These are phyloP conservation scores for Volvox reticuliferus DNA, from an alignment of 139 green algal species.

Conservation along the genomic window DNA sequence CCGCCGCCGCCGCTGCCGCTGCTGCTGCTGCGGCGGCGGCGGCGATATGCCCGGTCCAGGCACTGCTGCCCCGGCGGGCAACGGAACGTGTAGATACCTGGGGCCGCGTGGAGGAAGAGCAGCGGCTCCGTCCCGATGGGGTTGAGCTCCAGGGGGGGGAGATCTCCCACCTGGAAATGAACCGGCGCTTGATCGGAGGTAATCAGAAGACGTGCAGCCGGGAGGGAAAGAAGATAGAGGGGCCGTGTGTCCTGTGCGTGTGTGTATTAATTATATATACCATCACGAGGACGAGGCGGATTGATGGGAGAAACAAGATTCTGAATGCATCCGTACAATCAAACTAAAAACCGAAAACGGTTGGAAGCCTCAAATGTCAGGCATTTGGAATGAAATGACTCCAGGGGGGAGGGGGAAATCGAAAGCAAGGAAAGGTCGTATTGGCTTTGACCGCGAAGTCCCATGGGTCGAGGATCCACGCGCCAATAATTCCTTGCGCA, in stretches of 20 bases:
- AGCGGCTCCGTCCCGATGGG: background rate
- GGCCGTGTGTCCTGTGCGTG: no score
- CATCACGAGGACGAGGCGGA: background rate
- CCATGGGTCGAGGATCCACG: no score
- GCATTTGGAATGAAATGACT: no score
- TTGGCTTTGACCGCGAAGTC: no score
- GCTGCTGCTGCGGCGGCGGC: background rate
- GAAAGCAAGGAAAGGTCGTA: no score
- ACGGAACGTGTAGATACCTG: conserved; percentile 44
- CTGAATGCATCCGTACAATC: background rate
- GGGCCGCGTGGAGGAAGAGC: conserved; percentile 15
- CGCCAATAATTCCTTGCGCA: no score
- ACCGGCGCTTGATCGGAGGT: background rate
- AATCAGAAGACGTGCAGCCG: background rate
- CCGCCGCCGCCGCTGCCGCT: background rate
- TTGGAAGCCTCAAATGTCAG: no score
- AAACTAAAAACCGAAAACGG: background rate
- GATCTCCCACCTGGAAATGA: conserved; percentile 24
- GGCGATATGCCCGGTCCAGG: background rate
- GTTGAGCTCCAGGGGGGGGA: conserved; percentile 4
- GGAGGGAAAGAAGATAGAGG: no score
- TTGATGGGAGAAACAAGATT: background rate
- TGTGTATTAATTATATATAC: no score
- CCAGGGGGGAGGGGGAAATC: no score
- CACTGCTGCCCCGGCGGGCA: background rate